phyloP scores from a whole-genome alignment of 805 yeast species.

The Candida ascalaphidarum region DNA sequence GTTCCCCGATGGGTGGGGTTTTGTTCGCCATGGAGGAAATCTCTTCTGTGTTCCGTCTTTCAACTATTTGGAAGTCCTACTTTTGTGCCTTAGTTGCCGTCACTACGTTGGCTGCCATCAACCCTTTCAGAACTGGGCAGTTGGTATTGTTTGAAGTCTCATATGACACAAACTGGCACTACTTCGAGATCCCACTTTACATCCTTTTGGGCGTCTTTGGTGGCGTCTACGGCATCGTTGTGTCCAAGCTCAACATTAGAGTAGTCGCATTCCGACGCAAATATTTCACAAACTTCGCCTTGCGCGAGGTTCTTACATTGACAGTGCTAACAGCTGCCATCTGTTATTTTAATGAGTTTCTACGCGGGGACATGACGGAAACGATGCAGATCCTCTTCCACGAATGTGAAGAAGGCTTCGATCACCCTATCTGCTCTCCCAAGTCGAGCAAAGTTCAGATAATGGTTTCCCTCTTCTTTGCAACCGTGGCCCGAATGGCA shows the following conservation, averaged over 20 bases:
- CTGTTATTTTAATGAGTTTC: constrained; percentile 76
- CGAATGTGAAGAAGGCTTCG: constrained; percentile 55
- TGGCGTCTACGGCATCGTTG: constrained; percentile 78
- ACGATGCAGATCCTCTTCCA: constrained; percentile 85
- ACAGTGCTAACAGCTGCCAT: constrained; percentile 65
- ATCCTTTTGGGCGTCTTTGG: constrained; percentile 81
- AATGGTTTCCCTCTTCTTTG: constrained; percentile 50
- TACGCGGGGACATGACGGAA: constrained; percentile 89
- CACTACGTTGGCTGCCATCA: constrained; percentile 65
- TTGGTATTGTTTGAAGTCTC: constrained; percentile 88
- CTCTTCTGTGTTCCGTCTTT: constrained; percentile 59
- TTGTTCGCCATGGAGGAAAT: constrained; percentile 90
- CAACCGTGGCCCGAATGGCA: constrained; percentile 62
- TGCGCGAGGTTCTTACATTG: constrained; percentile 63
- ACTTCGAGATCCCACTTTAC: constrained; percentile 76
- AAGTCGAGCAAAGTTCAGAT: constrained; percentile 21
- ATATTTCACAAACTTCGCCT: constrained; percentile 48
- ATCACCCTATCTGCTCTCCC: constrained; percentile 31
- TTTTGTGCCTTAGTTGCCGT: constrained; percentile 88
- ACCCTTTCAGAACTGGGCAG: constrained; percentile 94
- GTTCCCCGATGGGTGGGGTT: constrained; percentile 95
- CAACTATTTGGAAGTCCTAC: constrained; percentile 85
- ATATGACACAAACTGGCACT: constrained; percentile 81
- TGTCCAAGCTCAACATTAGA: constrained; percentile 65
- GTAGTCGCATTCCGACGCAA: constrained; percentile 72